These are phyloP conservation scores for Teunomyces pallodes DNA, from an alignment of 805 yeast species.

Conservation along the genomic window DNA sequence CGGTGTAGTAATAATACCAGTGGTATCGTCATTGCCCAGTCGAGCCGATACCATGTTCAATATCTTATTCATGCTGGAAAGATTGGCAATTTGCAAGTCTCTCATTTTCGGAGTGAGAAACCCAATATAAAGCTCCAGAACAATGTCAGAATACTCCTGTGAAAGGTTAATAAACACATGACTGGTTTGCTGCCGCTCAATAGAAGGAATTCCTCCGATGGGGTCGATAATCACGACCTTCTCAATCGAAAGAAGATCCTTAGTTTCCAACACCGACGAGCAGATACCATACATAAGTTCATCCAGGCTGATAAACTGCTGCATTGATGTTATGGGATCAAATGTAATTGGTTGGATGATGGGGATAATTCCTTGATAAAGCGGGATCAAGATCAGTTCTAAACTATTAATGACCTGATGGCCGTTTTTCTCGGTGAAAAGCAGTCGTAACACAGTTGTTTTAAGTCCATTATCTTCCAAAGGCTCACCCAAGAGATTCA, in stretches of 20 bases:
- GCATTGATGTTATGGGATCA: slow-evolving; percentile 13
- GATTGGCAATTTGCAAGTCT: slow-evolving; percentile 61
- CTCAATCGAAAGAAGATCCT: slow-evolving; percentile 58
- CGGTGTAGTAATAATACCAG: slow-evolving; percentile 89
- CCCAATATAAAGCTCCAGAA: slow-evolving; percentile 62
- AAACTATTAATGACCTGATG: slow-evolving; percentile 17
- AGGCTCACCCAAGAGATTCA: slow-evolving; percentile 19
- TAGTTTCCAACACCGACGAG: slow-evolving; percentile 18
- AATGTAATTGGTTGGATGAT: slow-evolving; percentile 54
- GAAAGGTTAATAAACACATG: slow-evolving; percentile 84
- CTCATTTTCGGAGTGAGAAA: slow-evolving; percentile 44
- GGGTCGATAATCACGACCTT: slow-evolving; percentile 78
- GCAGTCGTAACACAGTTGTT: slow-evolving; percentile 25
- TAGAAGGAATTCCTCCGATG: slow-evolving; percentile 87
- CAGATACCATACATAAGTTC: slow-evolving; percentile 26
- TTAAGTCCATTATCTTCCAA: slow-evolving; percentile 18
- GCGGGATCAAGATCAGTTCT: slow-evolving; percentile 36
- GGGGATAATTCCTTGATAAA: slow-evolving; percentile 55
- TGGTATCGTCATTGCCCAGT: slow-evolving; percentile 42
- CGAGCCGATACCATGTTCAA: slow-evolving; percentile 48
- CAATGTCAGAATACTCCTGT: slow-evolving; percentile 73
- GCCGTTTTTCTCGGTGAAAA: slow-evolving; percentile 16
- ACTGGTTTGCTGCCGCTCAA: slow-evolving; percentile 74
- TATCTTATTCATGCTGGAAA: slow-evolving; percentile 61
- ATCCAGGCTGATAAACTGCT: slow-evolving; percentile 22